These are phyloP conservation scores for Chrysosporium queenslandicum DNA, from an alignment of 2,329 filamentous ascomycete genomes.

Conservation along the genomic window DNA sequence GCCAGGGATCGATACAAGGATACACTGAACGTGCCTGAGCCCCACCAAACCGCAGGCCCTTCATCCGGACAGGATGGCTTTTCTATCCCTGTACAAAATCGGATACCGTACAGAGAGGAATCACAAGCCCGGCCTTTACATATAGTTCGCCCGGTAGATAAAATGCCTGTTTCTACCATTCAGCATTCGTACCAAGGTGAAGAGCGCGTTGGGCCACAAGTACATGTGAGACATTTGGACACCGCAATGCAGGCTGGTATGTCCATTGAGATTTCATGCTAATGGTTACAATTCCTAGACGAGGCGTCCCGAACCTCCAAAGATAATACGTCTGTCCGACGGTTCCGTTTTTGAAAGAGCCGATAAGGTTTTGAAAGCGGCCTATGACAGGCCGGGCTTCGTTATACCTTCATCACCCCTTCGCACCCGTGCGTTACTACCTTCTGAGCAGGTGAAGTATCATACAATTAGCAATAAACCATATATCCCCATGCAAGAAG, in stretches of 20 bases:
- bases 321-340: conserved; percentile 20
- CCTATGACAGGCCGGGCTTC: not conserved
- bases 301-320: conserved; percentile 13
- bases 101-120: not conserved
- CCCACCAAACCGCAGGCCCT: not conserved
- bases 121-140: not conserved
- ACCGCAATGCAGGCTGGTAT: not conserved
- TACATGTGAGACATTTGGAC: not conserved
- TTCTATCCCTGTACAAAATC: not conserved
- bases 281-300: conserved; percentile 5
- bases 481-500: not conserved
- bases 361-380: not conserved
- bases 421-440: not conserved
- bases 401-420: not conserved
- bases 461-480: not conserved
- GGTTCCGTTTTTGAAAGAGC: conserved; percentile 21
- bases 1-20: conserved; percentile 35
- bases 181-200: not conserved
- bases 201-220: not conserved
- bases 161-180: not conserved
- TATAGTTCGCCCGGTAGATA: not conserved
- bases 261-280: not conserved
- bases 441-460: conserved; percentile 12
- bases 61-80: not conserved
- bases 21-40: conserved; percentile 12